Evolutionary conservation across 148 eudicot species (phyloP).

Genomic region (Rhododendron williamsianum): DNA sequence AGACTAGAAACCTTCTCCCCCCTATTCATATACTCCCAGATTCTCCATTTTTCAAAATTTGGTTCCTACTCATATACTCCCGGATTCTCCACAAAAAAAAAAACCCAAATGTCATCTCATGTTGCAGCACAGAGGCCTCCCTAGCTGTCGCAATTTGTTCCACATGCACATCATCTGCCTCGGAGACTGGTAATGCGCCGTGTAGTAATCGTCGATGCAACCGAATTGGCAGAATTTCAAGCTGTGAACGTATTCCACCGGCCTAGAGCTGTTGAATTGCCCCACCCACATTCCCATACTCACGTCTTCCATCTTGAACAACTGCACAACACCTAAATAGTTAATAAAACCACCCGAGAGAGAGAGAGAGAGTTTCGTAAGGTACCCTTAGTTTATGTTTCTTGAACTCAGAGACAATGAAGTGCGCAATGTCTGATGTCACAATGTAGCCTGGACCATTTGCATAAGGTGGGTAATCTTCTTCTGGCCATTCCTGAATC

Average conservation of each 20-base stretch:
- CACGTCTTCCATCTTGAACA: constrained; percentile 99
- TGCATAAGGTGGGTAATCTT: constrained; percentile 87
- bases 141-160: constrained; percentile 64
- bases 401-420: constrained; percentile 65
- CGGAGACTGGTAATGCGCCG: constrained; percentile 91
- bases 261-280: constrained; percentile 49
- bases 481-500: constrained; percentile 93
- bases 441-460: constrained; percentile 95
- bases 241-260: constrained; percentile 74
- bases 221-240: constrained; percentile 78
- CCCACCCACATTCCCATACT: constrained; percentile 99
- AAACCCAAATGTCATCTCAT: constrained; percentile 48
- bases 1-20: constrained; percentile 24
- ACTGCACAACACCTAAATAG: constrained; percentile 33
- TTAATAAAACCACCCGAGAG: not conserved
- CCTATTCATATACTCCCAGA: not conserved
- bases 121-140: constrained; percentile 77
- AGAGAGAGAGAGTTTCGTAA: not conserved
- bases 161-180: constrained; percentile 92
- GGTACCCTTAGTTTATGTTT: constrained; percentile 66
- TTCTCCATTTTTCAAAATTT: not conserved
- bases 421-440: constrained; percentile 73
- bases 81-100: not conserved
- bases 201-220: constrained; percentile 72
- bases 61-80: constrained; percentile 13